These are phyloP conservation scores for Lecanicillium sp. DNA, from an alignment of 2,329 filamentous ascomycete species.

Conservation along the genomic window DNA sequence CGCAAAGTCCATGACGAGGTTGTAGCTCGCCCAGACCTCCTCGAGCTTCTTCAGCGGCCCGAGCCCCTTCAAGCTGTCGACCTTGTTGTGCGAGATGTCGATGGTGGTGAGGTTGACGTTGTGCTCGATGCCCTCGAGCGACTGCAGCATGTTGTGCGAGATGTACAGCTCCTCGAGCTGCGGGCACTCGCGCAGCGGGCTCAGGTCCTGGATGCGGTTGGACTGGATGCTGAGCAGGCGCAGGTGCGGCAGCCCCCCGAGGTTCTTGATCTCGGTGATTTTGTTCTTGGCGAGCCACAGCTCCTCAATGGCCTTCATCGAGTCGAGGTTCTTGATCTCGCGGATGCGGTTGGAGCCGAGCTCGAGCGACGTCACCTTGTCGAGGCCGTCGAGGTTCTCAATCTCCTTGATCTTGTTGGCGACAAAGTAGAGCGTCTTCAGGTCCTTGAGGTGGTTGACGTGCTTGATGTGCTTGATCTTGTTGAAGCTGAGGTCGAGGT, in stretches of 20 bases:
- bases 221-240: conserved; percentile 91
- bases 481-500: conserved; percentile 92
- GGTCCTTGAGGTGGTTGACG: conserved; percentile 66
- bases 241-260: conserved; percentile 70
- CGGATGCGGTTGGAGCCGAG: conserved; percentile 88
- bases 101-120: conserved; percentile 67
- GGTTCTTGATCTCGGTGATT: conserved; percentile 74
- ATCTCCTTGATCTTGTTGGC: conserved; percentile 91
- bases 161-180: conserved; percentile 91
- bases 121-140: conserved; percentile 64
- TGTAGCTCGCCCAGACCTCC: conserved; percentile 93
- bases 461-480: conserved; percentile 99
- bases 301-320: conserved; percentile 71
- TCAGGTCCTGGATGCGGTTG: conserved; percentile 77
- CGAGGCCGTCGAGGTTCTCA: conserved; percentile 72
- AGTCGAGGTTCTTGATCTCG: conserved; percentile 79
- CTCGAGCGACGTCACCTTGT: conserved; percentile 75
- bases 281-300: conserved; percentile 97
- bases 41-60: conserved; percentile 65
- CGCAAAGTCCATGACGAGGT: conserved; percentile 69
- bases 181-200: conserved; percentile 65
- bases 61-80: conserved; percentile 68
- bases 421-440: conserved; percentile 85
- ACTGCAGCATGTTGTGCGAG: conserved; percentile 84
- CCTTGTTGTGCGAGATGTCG: conserved; percentile 84